Evolutionary conservation across 768 basidiomycete species (phyloP).

Genomic region (Russula abietina): DNA sequence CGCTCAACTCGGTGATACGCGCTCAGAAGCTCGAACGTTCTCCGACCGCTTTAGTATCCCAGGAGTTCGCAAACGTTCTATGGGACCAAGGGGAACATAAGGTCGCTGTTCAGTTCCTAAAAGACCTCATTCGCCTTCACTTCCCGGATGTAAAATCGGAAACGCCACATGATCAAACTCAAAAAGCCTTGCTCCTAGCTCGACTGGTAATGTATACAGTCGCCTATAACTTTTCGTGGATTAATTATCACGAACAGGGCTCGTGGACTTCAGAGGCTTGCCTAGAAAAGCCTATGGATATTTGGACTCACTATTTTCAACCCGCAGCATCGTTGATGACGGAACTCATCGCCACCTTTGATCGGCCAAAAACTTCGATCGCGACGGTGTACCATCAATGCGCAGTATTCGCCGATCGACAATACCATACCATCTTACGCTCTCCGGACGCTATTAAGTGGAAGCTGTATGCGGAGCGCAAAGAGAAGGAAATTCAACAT

Average conservation of each 20-base stretch:
- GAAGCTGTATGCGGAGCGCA: constrained; percentile 68
- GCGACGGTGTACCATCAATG: constrained; percentile 71
- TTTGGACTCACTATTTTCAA: constrained; percentile 64
- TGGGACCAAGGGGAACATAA: constrained; percentile 86
- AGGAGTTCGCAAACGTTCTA: constrained; percentile 85
- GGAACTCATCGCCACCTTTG: constrained; percentile 13
- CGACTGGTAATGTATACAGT: constrained; percentile 48
- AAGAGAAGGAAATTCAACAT: constrained; percentile 59
- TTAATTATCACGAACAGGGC: constrained; percentile 46
- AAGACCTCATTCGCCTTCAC: constrained; percentile 33
- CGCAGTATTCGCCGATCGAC: constrained; percentile 84
- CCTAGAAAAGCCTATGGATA: constrained; percentile 68
- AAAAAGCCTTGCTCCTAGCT: constrained; percentile 47
- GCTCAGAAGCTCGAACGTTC: constrained; percentile 56
- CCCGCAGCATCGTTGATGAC: constrained; percentile 43
- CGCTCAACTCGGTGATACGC: constrained; percentile 76
- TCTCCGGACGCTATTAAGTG: constrained; percentile 66
- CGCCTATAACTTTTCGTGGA: not conserved
- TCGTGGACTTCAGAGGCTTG: constrained; percentile 87
- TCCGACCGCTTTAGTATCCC: constrained; percentile 49
- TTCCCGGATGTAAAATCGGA: constrained; percentile 20
- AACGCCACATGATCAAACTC: not conserved
- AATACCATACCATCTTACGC: constrained; percentile 65
- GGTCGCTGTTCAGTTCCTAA: constrained; percentile 70
- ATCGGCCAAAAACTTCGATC: constrained; percentile 24